Base-by-base conservation (phyloP, 805 yeast species). In the Yarrowia divulgata region DNA sequence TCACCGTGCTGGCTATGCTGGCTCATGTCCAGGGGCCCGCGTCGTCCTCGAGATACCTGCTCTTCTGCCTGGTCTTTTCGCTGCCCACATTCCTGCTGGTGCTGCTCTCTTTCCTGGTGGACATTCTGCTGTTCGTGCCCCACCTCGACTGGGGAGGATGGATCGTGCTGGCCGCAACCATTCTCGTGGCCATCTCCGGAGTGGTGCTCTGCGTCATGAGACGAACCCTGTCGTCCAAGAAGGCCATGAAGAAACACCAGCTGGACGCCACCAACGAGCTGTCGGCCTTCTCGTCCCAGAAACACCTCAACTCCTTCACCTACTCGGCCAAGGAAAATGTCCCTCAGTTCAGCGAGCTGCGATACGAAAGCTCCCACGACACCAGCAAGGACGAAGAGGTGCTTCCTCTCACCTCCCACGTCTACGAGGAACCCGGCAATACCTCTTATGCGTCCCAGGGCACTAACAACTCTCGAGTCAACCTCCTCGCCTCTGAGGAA, bases 81-180 rank as follows among this genome's bases (percentile, higher is more conserved):
- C 76, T 90, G 52, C 87, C 92, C 1, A 82, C 92, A 0, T 91
- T 93, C 73, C 75, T 93, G 69, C 81, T 90, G 50, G 81, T 90
- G 0, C 78, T 93, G 62, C 81, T 94, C 66, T 88, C 93, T 8
- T 90, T 94, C 72, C 79, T 93, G 70, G 91, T 91, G 3, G 98
- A 94, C 76, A 85, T 93, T 46, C 77, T 93, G 49, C 77, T 94
- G 64, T 94, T 94, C 74, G 84, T 88, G 1, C 90, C 93, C 1
- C 87, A 87, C 75, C 79, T 94, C 68, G 84, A 86, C 68, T 93
- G 92, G 88, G 85, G 89, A 55, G 97, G 97, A 34, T 94, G 98
- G 98, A 80, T 90, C 64, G 84, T 90, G 70, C 79, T 93, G 34
- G 87, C 86, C 0, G 85, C 94, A 0, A 85, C 95, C 0, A 84